A percentile compares a stretch with the other conserved stretches of the same genome.
Evolutionary conservation across 176 grass and related monocot species (phyloP).

Genomic region (Musa beccarii): DNA sequence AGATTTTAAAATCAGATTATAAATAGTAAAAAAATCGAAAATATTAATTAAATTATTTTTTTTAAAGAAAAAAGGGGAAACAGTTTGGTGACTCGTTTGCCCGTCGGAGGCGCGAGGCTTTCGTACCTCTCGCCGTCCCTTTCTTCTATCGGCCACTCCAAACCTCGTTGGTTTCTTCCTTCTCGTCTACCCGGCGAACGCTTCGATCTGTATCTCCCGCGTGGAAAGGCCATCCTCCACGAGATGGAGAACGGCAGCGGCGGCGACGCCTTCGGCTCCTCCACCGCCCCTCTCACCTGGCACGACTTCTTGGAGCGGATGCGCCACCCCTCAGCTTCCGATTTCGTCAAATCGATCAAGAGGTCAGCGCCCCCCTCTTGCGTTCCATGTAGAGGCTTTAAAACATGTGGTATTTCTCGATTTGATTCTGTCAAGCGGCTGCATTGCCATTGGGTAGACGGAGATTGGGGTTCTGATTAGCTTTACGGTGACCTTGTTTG

Average conservation of each 20-base stretch:
- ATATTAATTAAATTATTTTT: too few species aligned
- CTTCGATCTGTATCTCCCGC: neutral
- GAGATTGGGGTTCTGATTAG: too few species aligned
- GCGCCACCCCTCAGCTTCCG: constrained; percentile 81
- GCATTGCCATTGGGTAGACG: neutral
- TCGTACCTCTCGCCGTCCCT: neutral
- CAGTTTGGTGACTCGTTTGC: too few species aligned
- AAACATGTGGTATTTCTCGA: neutral
- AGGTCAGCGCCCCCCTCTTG: constrained; percentile 24
- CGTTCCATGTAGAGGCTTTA: neutral
- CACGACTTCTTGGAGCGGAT: constrained; percentile 92
- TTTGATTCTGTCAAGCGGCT: constrained; percentile 55
- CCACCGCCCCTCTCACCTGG: constrained; percentile 70
- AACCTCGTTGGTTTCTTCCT: neutral
- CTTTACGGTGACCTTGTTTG: neutral
- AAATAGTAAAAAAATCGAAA: too few species aligned
- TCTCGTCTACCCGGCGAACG: neutral
- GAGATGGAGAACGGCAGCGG: constrained; percentile 54
- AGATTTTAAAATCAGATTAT: too few species aligned
- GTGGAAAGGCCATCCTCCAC: neutral
- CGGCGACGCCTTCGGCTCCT: constrained; percentile 49
- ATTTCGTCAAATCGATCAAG: constrained; percentile 97
- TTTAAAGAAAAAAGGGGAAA: too few species aligned
- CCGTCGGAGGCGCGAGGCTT: neutral
- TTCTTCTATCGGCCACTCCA: neutral